Conservation (phyloP, 176 grass and related monocot genomes). For the Pontederia paniculata region DNA sequence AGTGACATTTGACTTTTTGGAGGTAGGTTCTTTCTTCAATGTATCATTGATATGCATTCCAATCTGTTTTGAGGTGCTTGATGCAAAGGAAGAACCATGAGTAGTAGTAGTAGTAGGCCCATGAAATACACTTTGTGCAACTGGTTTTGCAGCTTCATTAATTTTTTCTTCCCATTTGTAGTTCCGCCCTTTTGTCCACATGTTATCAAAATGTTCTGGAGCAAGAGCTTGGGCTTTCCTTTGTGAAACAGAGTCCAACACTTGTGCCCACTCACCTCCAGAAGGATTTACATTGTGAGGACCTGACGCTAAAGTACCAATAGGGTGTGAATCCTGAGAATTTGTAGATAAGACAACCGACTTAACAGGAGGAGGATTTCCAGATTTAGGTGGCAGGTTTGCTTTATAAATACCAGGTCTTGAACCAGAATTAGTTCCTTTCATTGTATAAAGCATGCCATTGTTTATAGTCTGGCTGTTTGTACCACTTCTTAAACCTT, state of each 20-base stretch:
- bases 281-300: constrained; percentile 1
- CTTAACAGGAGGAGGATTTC: constrained; percentile 26
- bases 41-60: neutral
- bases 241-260: constrained; percentile 42
- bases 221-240: constrained; percentile 46
- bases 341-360: constrained; percentile 28
- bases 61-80: constrained; percentile 15
- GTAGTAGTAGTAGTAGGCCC: constrained; percentile 9
- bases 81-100: neutral
- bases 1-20: constrained; percentile 16
- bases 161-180: constrained; percentile 59
- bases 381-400: constrained; percentile 19
- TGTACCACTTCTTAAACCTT: constrained; percentile 29
- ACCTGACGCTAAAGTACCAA: neutral
- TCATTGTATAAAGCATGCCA: neutral
- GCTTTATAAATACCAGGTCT: constrained; percentile 1
- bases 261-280: constrained; percentile 31
- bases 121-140: constrained; percentile 21
- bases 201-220: constrained; percentile 86
- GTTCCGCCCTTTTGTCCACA: constrained; percentile 93
- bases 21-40: neutral
- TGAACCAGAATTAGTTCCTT: neutral
- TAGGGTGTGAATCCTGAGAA: constrained; percentile 13
- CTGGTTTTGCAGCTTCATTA: constrained; percentile 22
- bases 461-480: constrained; percentile 11